A percentile compares a stretch with the other conserved stretches of the same genome.
Conservation (phyloP, 176 grass and related monocot genomes). For the Lolium rigidum region DNA sequence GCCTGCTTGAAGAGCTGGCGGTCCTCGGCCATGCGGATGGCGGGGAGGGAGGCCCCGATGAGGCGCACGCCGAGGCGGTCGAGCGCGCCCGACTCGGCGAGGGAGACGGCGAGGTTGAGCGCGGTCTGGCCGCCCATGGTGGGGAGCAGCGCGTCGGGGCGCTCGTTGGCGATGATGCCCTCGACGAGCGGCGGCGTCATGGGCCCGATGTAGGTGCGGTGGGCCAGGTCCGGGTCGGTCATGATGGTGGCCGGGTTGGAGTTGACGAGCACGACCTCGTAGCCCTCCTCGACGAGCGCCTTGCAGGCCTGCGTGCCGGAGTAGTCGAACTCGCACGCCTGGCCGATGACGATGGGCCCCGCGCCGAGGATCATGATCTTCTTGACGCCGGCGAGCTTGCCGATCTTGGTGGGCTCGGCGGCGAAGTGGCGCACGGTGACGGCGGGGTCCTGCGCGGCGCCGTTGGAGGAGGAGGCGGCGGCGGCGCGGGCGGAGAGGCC, state of each 20-base stretch:
- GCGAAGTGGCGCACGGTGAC: constrained; percentile 45
- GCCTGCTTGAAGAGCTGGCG: constrained; percentile 89
- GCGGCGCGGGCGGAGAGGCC: constrained; percentile 13
- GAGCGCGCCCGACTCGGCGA: constrained; percentile 82
- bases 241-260: constrained; percentile 99
- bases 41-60: constrained; percentile 85
- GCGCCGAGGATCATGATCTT: constrained; percentile 97
- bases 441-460: constrained; percentile 23
- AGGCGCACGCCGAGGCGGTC: constrained; percentile 66
- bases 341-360: constrained; percentile 92
- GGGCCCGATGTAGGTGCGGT: constrained; percentile 95
- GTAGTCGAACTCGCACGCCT: constrained; percentile 99
- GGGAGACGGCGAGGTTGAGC: constrained; percentile 92
- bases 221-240: constrained; percentile 91
- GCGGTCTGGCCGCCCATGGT: constrained; percentile 99
- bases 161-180: constrained; percentile 74
- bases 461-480: constrained; percentile 33
- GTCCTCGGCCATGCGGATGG: constrained; percentile 92
- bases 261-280: constrained; percentile 90
- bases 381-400: constrained; percentile 73
- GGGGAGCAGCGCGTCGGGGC: constrained; percentile 85
- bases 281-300: constrained; percentile 86
- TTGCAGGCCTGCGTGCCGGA: constrained; percentile 99
- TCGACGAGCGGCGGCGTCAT: constrained; percentile 91
- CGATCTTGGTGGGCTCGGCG: constrained; percentile 28